A percentile compares a stretch with the other conserved stretches of the same genome.
phyloP scores from a whole-genome alignment of 129 eudicot species.

The Arctium minus region DNA sequence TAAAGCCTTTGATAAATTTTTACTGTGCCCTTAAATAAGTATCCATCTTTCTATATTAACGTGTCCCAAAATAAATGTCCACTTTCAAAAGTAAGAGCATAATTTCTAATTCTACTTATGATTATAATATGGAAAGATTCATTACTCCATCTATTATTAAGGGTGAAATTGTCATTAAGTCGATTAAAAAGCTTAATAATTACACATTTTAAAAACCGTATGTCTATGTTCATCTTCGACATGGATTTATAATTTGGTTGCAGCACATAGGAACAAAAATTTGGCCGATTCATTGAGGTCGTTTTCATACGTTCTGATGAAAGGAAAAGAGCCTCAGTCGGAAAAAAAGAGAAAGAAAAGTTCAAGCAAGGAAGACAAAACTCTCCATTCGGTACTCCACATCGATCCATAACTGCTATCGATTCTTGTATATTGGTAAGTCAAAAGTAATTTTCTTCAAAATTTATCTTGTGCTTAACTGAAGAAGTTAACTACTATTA shows the following conservation, averaged over 20 bases:
- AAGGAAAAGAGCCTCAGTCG: conserved; percentile 76
- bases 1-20: neutral
- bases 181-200: too few species aligned
- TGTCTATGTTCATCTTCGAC: neutral
- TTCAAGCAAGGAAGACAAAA: conserved; percentile 62
- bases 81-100: neutral
- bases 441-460: neutral
- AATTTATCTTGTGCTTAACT: neutral
- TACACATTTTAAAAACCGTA: neutral
- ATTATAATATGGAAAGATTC: too few species aligned
- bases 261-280: conserved; percentile 77
- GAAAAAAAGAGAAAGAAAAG: conserved; percentile 76
- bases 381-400: conserved; percentile 28
- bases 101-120: neutral
- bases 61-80: neutral
- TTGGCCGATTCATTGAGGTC: conserved; percentile 51
- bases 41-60: neutral
- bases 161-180: neutral
- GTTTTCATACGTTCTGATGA: conserved; percentile 46
- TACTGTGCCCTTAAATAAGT: neutral
- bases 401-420: conserved; percentile 25
- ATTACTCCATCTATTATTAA: too few species aligned
- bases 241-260: conserved; percentile 5
- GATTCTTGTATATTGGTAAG: neutral
- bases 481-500: neutral